These are phyloP conservation scores for Trichoderma atroviride DNA, from an alignment of 2,329 filamentous ascomycete genomes.

Conservation along the genomic window DNA sequence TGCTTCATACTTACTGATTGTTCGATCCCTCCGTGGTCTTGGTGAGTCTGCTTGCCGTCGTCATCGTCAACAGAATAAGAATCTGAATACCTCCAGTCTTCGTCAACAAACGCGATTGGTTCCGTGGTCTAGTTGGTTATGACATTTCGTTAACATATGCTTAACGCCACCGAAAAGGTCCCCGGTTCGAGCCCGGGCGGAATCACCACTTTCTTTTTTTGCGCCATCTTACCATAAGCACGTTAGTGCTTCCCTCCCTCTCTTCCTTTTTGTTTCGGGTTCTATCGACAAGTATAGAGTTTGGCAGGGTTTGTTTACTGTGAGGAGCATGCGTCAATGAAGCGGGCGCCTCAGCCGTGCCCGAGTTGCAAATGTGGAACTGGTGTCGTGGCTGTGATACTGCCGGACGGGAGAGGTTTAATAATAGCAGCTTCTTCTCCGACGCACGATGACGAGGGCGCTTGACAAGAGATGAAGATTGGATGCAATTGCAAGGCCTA, in stretches of 20 bases:
- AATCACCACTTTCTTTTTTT: constrained; percentile 21
- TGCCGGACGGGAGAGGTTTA: neutral
- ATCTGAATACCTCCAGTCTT: accelerated
- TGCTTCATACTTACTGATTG: neutral
- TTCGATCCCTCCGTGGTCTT: neutral
- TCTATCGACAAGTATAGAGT: neutral
- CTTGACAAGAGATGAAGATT: neutral
- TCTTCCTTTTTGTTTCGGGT: neutral
- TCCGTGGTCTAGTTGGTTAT: constrained; percentile 27
- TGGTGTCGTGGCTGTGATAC: neutral
- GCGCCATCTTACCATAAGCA: neutral
- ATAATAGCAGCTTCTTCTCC: neutral
- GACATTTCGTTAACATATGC: constrained; percentile 25
- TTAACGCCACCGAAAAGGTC: constrained; percentile 26
- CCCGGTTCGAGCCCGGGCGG: constrained; percentile 27
- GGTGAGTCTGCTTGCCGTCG: neutral
- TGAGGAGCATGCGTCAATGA: neutral
- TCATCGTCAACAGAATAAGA: neutral
- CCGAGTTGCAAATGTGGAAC: neutral
- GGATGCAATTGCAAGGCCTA: neutral
- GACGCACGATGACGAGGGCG: neutral
- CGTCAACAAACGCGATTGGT: constrained; percentile 7
- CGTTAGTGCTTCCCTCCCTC: neutral
- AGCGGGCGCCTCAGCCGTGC: neutral
- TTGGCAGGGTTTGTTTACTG: neutral